Conservation (phyloP, 345 rosid genomes). For the Aquilaria yunnanensis region DNA sequence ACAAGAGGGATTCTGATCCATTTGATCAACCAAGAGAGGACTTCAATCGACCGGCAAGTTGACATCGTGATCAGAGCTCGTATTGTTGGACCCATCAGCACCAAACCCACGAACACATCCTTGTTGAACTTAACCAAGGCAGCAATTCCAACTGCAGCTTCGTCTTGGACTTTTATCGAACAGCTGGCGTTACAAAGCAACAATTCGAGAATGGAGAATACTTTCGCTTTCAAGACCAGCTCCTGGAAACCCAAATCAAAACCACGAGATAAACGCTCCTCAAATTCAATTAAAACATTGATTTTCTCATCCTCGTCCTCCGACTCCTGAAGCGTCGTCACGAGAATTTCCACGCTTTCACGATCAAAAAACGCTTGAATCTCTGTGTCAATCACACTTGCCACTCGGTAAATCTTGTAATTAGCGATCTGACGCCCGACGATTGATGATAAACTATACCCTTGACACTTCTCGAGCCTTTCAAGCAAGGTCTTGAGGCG, state of each 20-base stretch:
- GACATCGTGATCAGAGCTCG: constrained; percentile 35
- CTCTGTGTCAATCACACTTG: constrained; percentile 24
- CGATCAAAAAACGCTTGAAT: constrained; percentile 28
- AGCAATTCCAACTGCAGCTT: constrained; percentile 23
- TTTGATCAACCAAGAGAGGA: constrained; percentile 30
- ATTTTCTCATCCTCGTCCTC: constrained; percentile 25
- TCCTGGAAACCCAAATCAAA: constrained; percentile 49
- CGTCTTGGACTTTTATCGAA: constrained; percentile 25
- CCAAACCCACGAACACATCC: constrained; percentile 54
- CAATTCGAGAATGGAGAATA: constrained; percentile 33
- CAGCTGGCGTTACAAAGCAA: constrained; percentile 26
- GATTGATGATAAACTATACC: constrained; percentile 22
- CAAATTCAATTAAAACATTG: constrained; percentile 30
- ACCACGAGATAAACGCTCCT: constrained; percentile 31
- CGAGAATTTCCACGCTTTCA: constrained; percentile 23
- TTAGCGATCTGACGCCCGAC: constrained; percentile 32
- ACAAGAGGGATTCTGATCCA: constrained; percentile 38
- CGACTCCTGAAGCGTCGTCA: constrained; percentile 19
- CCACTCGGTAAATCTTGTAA: constrained; percentile 35
- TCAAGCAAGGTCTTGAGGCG: constrained; percentile 30
- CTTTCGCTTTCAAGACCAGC: constrained; percentile 35
- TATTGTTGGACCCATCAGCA: constrained; percentile 45
- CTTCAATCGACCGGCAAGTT: constrained; percentile 29
- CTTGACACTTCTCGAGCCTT: constrained; percentile 24
- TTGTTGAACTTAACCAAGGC: constrained; percentile 42